Percentiles rank a stretch among this genome's conserved stretches.
These are phyloP conservation scores for Leptosphaerulina australis DNA, from an alignment of 2,329 filamentous ascomycete species.

Conservation along the genomic window DNA sequence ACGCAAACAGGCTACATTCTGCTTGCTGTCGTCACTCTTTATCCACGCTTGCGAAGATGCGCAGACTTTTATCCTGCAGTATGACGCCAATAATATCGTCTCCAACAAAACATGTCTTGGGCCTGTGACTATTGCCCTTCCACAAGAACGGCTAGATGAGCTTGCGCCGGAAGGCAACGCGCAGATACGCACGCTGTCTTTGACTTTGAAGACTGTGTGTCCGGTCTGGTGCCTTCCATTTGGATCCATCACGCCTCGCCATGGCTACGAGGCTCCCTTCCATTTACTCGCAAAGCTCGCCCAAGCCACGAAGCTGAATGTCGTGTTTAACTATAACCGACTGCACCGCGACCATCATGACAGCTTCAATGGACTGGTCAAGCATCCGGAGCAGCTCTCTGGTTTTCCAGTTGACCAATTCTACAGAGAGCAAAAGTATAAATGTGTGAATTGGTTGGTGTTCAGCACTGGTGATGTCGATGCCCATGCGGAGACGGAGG, in stretches of 20 bases:
- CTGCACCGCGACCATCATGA: no score
- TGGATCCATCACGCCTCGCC: slow-evolving; percentile 5
- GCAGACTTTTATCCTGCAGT: slow-evolving; percentile 26
- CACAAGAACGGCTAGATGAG: slow-evolving; percentile 6
- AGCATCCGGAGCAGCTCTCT: no score
- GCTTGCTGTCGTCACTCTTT: slow-evolving; percentile 14
- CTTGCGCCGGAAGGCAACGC: slow-evolving; percentile 21
- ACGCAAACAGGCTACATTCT: slow-evolving; percentile 20
- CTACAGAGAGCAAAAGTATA: no score
- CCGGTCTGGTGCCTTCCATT: slow-evolving; percentile 14
- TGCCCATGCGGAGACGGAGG: no score
- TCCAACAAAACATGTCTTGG: slow-evolving; percentile 16
- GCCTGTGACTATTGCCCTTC: slow-evolving; percentile 4
- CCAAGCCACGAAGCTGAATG: slow-evolving; percentile 20
- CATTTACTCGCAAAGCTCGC: slow-evolving; percentile 17
- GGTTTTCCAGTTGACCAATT: no score
- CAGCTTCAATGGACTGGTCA: no score
- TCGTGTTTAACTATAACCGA: no score
- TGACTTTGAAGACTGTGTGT: slow-evolving; percentile 16
- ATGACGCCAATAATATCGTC: slow-evolving; percentile 25
- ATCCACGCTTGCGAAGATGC: slow-evolving; percentile 15
- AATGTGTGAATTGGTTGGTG: no score
- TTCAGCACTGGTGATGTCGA: no score
- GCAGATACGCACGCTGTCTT: slow-evolving; percentile 17
- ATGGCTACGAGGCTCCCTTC: slow-evolving; percentile 13